A percentile compares a stretch with the other conserved stretches of the same genome.
Conservation (phyloP, 345 rosid genomes). For the Bruguiera parviflora region DNA sequence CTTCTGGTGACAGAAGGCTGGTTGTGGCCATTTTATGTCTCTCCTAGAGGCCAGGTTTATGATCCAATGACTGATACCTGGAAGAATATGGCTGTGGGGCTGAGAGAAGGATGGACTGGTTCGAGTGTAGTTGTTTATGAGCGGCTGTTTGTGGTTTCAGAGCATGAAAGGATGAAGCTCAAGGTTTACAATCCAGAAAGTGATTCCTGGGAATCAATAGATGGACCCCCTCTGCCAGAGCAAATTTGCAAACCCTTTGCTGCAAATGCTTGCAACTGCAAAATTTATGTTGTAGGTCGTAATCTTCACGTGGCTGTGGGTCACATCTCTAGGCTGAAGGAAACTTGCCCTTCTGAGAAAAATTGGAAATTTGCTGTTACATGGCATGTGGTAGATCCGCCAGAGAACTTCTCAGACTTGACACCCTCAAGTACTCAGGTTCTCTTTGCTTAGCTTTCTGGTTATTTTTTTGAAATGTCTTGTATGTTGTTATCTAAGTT, state of each 20-base stretch:
- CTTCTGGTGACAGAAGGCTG: slow-evolving; percentile 89
- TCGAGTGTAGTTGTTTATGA: slow-evolving; percentile 73
- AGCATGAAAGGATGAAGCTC: slow-evolving; percentile 85
- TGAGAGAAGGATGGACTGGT: slow-evolving; percentile 94
- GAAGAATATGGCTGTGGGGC: slow-evolving; percentile 74
- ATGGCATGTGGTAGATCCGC: slow-evolving; percentile 70
- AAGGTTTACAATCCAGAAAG: slow-evolving; percentile 60
- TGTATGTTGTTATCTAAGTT: slow-evolving; percentile 14
- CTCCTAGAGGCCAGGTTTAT: slow-evolving; percentile 86
- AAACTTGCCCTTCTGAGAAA: slow-evolving; percentile 18
- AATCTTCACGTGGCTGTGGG: slow-evolving; percentile 74
- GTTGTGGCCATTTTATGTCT: slow-evolving; percentile 86
- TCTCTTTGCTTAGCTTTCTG: slow-evolving; percentile 53
- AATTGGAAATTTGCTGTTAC: slow-evolving; percentile 50
- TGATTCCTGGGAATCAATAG: slow-evolving; percentile 75
- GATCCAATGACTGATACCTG: slow-evolving; percentile 65
- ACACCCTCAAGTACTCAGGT: slow-evolving; percentile 79
- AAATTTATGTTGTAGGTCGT: slow-evolving; percentile 73
- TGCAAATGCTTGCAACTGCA: slow-evolving; percentile 53
- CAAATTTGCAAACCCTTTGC: slow-evolving; percentile 85
- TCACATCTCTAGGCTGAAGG: slow-evolving; percentile 39
- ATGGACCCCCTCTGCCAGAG: slow-evolving; percentile 75
- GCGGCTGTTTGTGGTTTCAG: slow-evolving; percentile 71
- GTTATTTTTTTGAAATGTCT: slow-evolving; percentile 3
- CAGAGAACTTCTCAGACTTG: slow-evolving; percentile 54